Percentiles rank a stretch among this genome's conserved stretches.
Evolutionary conservation across 495 filamentous ascomycete genomes (phyloP).

Genomic region (Trichocladium antarcticum): DNA sequence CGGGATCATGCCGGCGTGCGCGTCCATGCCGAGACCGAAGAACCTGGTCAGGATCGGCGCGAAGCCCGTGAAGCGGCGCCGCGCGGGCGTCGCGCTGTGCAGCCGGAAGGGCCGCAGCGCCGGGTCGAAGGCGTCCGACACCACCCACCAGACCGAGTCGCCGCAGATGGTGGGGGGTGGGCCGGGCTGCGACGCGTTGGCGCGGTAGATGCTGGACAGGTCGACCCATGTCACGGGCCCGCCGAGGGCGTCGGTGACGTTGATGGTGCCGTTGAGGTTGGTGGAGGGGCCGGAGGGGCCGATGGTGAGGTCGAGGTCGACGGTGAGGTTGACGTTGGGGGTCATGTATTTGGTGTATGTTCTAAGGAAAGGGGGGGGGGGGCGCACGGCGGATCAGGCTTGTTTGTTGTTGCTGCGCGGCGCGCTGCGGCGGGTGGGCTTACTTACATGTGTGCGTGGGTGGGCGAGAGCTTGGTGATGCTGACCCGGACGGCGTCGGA

Average conservation of each 20-base stretch:
- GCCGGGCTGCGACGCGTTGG: too few species aligned
- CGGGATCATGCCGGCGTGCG: too few species aligned
- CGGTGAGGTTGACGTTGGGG: neutral
- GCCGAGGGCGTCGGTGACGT: neutral
- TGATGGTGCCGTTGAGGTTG: neutral
- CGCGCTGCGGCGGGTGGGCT: too few species aligned
- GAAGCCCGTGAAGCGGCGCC: neutral
- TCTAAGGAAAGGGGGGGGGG: neutral
- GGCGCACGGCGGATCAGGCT: neutral
- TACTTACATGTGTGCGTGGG: neutral
- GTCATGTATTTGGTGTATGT: neutral
- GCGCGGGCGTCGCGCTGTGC: too few species aligned
- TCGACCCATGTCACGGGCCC: too few species aligned
- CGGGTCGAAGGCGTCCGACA: neutral
- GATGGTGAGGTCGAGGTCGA: neutral
- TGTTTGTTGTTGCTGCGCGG: too few species aligned
- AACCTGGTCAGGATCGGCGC: neutral
- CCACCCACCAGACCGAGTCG: conserved; percentile 2
- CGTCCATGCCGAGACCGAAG: too few species aligned
- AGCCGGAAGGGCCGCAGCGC: too few species aligned
- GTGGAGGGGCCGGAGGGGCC: neutral
- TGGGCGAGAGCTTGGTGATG: neutral
- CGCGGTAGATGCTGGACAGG: too few species aligned
- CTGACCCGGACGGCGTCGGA: neutral
- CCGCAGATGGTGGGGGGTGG: neutral